Evolutionary conservation across 768 basidiomycete genomes (phyloP).

Genomic region (Russula sp.): DNA sequence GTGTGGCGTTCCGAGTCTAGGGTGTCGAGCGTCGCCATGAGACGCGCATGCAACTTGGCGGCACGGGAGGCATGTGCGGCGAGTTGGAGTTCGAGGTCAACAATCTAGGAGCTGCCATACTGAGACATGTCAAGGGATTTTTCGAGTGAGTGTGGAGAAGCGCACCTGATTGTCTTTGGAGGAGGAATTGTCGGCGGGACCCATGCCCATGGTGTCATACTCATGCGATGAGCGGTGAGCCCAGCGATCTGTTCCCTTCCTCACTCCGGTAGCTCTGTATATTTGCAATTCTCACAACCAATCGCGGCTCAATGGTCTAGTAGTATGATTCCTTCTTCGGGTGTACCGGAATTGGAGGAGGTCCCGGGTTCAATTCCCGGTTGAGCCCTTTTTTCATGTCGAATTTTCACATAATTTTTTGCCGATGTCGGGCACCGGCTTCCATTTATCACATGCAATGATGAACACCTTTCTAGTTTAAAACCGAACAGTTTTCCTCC

Average conservation of each 20-base stretch:
- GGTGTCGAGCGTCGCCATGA: slow-evolving; percentile 49
- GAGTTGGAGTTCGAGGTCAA: slow-evolving; percentile 36
- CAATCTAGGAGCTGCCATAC: slow-evolving; percentile 29
- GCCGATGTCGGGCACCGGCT: too few relatives aligned
- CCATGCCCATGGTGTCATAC: slow-evolving; percentile 21
- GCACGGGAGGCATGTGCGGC: slow-evolving; percentile 41
- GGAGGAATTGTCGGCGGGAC: slow-evolving; percentile 3
- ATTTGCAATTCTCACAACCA: neutral
- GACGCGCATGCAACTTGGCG: slow-evolving; percentile 46
- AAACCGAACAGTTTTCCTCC: neutral
- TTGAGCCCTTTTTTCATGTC: slow-evolving; percentile 35
- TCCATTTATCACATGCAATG: slow-evolving; percentile 16
- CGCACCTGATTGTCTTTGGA: slow-evolving; percentile 19
- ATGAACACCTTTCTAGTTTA: neutral
- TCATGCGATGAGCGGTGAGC: too few relatives aligned
- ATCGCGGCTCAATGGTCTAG: slow-evolving; percentile 37
- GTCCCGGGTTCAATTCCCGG: slow-evolving; percentile 45
- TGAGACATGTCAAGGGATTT: slow-evolving; percentile 17
- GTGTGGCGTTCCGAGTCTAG: slow-evolving; percentile 45
- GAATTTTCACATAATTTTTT: neutral
- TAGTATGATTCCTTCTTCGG: slow-evolving; percentile 40
- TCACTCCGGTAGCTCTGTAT: neutral
- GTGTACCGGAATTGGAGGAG: slow-evolving; percentile 36
- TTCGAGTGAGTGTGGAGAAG: slow-evolving; percentile 7
- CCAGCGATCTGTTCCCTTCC: too few relatives aligned